Evolutionary conservation across 78 protist genomes (phyloP).

Genomic region (Dictyostelium discoideum): DNA sequence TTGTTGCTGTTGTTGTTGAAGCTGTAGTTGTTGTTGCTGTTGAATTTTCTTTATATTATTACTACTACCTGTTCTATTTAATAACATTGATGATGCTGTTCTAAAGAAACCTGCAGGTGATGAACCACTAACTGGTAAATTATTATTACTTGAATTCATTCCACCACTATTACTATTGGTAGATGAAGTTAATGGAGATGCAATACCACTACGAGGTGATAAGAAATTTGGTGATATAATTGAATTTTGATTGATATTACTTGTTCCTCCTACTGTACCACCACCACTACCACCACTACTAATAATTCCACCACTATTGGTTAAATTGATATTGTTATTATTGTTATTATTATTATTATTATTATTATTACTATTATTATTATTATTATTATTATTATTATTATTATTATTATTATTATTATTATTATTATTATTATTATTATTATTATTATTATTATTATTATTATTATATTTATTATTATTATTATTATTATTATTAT

Average conservation of each 20-base stretch:
- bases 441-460: not conserved
- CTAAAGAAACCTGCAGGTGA: conserved; percentile 12
- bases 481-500: no score
- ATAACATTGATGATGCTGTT: not conserved
- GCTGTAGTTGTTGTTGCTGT: not conserved
- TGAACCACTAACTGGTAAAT: not conserved
- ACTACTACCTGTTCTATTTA: conserved; percentile 22
- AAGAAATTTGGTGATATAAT: not conserved
- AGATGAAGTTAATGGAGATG: not conserved
- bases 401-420: not conserved
- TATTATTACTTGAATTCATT: not conserved
- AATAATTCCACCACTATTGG: not conserved
- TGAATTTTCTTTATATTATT: not conserved
- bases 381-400: not conserved
- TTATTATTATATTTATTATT: no score
- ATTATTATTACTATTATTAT: not conserved
- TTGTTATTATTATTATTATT: no score
- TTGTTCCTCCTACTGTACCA: not conserved
- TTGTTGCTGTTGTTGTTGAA: not conserved
- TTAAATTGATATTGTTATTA: not conserved
- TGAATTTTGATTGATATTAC: not conserved
- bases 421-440: not conserved
- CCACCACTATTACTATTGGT: not conserved
- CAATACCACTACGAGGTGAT: conserved; percentile 12
- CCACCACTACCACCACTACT: not conserved